Conservation (phyloP, 1,284 basidiomycete genomes). For the Hemileccinum hortonii region DNA sequence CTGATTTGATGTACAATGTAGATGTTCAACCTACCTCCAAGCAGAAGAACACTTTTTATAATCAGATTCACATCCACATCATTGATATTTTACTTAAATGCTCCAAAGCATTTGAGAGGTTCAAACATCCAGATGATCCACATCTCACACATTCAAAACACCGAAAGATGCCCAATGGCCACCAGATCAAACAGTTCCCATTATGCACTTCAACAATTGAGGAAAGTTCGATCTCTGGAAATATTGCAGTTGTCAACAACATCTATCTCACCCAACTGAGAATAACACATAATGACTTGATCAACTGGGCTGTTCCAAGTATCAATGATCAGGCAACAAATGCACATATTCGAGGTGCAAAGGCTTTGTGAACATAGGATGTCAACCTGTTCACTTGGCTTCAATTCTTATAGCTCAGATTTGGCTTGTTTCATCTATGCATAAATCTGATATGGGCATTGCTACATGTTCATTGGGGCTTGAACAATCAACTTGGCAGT, state of each 20-base stretch:
- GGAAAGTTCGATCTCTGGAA: not conserved
- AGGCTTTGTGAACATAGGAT: not conserved
- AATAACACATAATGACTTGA: not conserved
- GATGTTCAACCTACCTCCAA: not conserved
- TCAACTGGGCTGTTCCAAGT: not conserved
- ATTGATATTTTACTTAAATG: not conserved
- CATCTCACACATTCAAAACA: no score
- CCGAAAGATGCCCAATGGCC: not conserved
- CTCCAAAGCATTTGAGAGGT: not conserved
- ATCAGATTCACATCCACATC: not conserved
- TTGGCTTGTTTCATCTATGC: not conserved
- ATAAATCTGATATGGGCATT: constrained; percentile 1
- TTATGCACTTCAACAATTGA: not conserved
- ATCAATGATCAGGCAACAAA: constrained; percentile 1
- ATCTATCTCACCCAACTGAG: not conserved
- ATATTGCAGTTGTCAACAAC: not conserved
- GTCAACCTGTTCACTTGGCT: not conserved
- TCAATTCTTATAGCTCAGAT: not conserved
- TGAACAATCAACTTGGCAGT: not conserved
- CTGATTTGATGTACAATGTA: not conserved
- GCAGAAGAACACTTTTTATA: no score
- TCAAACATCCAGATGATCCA: not conserved
- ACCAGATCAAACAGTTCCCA: not conserved
- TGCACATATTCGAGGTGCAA: not conserved
- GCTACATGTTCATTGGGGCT: not conserved